Conservation (phyloP, 2,329 filamentous ascomycete genomes). For the Aspergillus cejpii region DNA sequence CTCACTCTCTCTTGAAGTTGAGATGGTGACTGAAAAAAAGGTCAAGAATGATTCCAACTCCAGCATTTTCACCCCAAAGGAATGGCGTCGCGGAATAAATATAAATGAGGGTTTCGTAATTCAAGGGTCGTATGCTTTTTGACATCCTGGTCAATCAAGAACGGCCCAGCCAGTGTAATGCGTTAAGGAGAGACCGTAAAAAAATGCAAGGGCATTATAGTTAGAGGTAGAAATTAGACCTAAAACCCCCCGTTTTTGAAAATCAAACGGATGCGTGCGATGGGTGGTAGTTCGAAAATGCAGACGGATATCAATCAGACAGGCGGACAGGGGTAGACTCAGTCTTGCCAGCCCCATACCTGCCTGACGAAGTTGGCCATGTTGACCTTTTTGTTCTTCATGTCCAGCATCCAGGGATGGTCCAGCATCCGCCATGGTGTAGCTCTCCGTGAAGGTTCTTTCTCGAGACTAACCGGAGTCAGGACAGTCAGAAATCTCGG, state of each 20-base stretch:
- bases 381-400: conserved; percentile 92
- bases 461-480: conserved; percentile 65
- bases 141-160: conserved; percentile 25
- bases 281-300: not conserved
- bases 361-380: conserved; percentile 91
- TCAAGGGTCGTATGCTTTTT: conserved; percentile 23
- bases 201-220: conserved; percentile 18
- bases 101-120: conserved; percentile 22
- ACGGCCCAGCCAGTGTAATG: conserved; percentile 24
- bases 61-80: conserved; percentile 15
- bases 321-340: not conserved
- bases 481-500: conserved; percentile 8
- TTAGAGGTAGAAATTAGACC: conserved; percentile 1
- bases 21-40: conserved; percentile 11
- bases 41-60: conserved; percentile 18
- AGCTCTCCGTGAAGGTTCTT: conserved; percentile 77
- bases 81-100: conserved; percentile 16
- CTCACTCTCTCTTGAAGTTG: no score
- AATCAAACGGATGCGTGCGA: no score
- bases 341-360: conserved; percentile 94
- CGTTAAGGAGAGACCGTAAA: conserved; percentile 20
- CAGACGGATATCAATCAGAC: no score
- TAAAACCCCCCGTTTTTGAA: no score
- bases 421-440: conserved; percentile 98
- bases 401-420: conserved; percentile 97